These are phyloP conservation scores for Lactarius deliciosus DNA, from an alignment of 768 basidiomycete species.

Conservation along the genomic window DNA sequence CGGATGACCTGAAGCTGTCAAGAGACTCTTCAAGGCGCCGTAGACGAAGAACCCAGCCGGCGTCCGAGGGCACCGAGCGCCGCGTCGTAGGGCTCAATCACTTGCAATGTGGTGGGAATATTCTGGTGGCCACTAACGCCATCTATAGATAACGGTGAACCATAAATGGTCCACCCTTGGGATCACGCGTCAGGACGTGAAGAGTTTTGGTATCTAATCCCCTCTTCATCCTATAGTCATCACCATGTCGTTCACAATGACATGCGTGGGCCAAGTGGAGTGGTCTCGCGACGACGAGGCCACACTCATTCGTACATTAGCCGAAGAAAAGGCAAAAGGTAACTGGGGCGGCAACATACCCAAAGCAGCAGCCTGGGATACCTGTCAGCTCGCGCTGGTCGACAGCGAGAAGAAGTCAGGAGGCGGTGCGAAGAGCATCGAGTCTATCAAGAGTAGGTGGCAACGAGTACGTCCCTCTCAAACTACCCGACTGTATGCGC, in stretches of 20 bases:
- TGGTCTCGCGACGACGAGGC: not conserved
- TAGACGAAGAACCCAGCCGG: not conserved
- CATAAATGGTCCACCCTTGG: not conserved
- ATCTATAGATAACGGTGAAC: not conserved
- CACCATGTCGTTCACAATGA: not conserved
- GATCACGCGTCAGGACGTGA: not conserved
- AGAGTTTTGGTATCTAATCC: not conserved
- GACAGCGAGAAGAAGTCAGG: conserved; percentile 3
- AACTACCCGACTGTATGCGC: not conserved
- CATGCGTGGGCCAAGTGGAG: not conserved
- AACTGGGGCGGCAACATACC: too few relatives aligned
- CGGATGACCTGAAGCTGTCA: not conserved
- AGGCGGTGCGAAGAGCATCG: not conserved
- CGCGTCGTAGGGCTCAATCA: too few relatives aligned
- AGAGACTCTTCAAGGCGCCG: not conserved
- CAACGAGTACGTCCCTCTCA: not conserved
- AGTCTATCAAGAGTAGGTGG: not conserved
- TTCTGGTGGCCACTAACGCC: too few relatives aligned
- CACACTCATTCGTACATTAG: not conserved
- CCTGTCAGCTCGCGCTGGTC: not conserved
- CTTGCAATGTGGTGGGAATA: not conserved
- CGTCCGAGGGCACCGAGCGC: too few relatives aligned
- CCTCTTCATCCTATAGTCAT: not conserved
- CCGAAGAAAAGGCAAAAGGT: too few relatives aligned
- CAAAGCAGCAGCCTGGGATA: not conserved